phyloP scores from a whole-genome alignment of 345 rosid species.

The Linum trigynum region DNA sequence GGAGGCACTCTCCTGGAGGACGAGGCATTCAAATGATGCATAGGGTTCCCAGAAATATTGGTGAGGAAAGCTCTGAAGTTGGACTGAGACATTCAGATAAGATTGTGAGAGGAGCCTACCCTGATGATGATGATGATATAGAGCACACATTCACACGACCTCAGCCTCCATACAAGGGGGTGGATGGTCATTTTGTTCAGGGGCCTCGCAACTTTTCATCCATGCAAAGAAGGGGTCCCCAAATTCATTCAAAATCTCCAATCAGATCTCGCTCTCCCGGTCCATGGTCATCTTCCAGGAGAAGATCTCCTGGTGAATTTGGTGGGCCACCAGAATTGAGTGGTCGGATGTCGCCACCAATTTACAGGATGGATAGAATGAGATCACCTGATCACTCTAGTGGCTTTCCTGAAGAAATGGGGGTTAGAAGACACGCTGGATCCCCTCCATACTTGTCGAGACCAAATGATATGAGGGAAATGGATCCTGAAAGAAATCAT shows the following conservation, averaged over 20 bases:
- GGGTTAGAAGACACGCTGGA: constrained; percentile 43
- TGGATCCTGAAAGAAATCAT: constrained; percentile 45
- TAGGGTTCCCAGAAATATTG: constrained; percentile 45
- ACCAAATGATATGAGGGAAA: constrained; percentile 49
- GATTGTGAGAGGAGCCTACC: constrained; percentile 36
- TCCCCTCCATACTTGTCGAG: constrained; percentile 55
- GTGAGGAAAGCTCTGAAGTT: constrained; percentile 46
- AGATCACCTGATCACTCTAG: constrained; percentile 55
- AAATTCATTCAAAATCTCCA: constrained; percentile 61
- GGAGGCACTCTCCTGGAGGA: constrained; percentile 46
- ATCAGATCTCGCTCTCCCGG: constrained; percentile 51
- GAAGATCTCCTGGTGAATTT: constrained; percentile 65
- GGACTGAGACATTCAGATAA: constrained; percentile 55
- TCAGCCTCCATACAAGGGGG: constrained; percentile 44
- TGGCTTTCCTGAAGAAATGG: constrained; percentile 47
- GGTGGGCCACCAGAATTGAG: constrained; percentile 50
- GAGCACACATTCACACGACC: constrained; percentile 35
- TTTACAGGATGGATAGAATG: constrained; percentile 48
- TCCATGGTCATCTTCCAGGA: constrained; percentile 61
- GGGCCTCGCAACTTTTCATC: constrained; percentile 46
- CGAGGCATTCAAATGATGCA: constrained; percentile 37
- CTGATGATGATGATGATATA: constrained; percentile 28
- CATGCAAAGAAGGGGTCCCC: constrained; percentile 37
- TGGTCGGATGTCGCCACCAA: constrained; percentile 53
- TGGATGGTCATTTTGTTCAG: constrained; percentile 43